These are phyloP conservation scores for Hypoxylon sp. DNA, from an alignment of 2,329 filamentous ascomycete genomes.

Conservation along the genomic window DNA sequence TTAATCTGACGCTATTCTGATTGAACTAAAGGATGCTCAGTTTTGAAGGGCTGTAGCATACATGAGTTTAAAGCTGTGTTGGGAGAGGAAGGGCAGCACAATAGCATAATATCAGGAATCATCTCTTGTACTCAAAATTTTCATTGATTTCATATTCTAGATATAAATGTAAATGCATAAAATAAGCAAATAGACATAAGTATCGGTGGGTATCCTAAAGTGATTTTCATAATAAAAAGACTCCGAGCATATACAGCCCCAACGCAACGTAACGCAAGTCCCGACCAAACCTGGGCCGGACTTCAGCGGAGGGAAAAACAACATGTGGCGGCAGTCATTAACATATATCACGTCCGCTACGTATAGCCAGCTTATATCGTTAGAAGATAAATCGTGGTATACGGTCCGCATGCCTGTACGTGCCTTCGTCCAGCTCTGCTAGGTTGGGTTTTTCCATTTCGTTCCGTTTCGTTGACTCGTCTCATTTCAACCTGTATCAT, in stretches of 20 bases:
- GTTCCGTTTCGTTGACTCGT: slow-evolving; percentile 20
- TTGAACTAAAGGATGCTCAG: too few relatives aligned
- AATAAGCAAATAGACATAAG: slow-evolving; percentile 33
- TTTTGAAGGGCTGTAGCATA: too few relatives aligned
- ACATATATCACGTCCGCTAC: slow-evolving; percentile 5
- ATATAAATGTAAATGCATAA: slow-evolving; percentile 14
- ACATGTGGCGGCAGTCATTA: neutral
- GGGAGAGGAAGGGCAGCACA: neutral
- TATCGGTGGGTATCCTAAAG: slow-evolving; percentile 43
- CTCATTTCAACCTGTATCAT: slow-evolving; percentile 19
- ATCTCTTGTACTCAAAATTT: neutral
- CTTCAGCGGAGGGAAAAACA: slow-evolving; percentile 19
- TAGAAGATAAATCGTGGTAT: slow-evolving; percentile 6
- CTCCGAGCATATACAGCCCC: slow-evolving; percentile 31
- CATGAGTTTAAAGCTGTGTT: too few relatives aligned
- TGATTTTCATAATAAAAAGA: slow-evolving; percentile 36
- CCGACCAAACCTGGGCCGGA: slow-evolving; percentile 35
- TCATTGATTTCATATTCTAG: slow-evolving; percentile 16
- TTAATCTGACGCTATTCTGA: too few relatives aligned
- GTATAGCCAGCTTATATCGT: slow-evolving; percentile 7
- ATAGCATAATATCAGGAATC: neutral
- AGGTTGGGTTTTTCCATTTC: slow-evolving; percentile 11
- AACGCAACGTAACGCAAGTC: slow-evolving; percentile 1
- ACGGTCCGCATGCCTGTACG: neutral
- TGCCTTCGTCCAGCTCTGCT: slow-evolving; percentile 20